These are phyloP conservation scores for Xylaria digitata DNA, from an alignment of 2,329 filamentous ascomycete genomes.

Conservation along the genomic window DNA sequence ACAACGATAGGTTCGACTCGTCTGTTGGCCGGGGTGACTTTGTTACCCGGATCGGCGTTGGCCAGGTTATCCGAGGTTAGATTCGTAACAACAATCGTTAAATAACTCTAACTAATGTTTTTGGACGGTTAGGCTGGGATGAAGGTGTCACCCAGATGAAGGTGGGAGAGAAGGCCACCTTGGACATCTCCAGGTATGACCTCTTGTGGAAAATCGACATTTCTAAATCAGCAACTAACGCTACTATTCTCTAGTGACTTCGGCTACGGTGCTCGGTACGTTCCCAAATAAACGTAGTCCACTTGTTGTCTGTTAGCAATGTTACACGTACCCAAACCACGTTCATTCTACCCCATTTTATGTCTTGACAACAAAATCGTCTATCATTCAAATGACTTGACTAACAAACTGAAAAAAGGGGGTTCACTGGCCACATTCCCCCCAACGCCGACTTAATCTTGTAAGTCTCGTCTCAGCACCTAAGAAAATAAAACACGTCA, in stretches of 20 bases:
- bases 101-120: constrained; percentile 17
- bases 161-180: constrained; percentile 86
- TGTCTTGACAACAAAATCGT: neutral
- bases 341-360: neutral
- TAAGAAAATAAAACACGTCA: neutral
- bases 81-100: neutral
- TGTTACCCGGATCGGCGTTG: constrained; percentile 80
- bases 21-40: constrained; percentile 84
- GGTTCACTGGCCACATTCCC: constrained; percentile 42
- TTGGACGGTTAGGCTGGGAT: constrained; percentile 73
- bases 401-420: constrained; percentile 34
- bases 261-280: constrained; percentile 51
- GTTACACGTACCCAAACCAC: neutral
- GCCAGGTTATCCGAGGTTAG: constrained; percentile 86
- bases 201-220: neutral
- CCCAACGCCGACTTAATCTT: constrained; percentile 52
- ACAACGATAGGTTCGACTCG: constrained; percentile 81
- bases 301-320: neutral
- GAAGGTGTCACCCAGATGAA: constrained; percentile 88
- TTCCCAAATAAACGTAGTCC: neutral
- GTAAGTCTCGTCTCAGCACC: constrained; percentile 39
- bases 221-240: constrained; percentile 34
- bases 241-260: constrained; percentile 44
- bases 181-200: constrained; percentile 80
- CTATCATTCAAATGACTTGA: neutral